Base-by-base conservation (phyloP, 2,329 filamentous ascomycete species). In the Magnaporthiopsis poae region DNA sequence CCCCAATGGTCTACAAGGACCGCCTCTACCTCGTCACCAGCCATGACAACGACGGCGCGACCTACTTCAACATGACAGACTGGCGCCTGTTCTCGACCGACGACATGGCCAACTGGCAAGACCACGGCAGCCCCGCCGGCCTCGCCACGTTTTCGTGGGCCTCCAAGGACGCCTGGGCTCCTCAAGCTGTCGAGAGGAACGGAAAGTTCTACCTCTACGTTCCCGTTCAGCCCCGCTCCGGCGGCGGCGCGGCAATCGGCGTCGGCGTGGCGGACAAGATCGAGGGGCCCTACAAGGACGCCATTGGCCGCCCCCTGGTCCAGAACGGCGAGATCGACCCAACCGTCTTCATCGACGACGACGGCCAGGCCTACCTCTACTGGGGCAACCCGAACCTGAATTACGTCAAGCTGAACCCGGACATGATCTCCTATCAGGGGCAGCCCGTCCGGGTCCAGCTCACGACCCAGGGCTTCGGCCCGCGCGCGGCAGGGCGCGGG, bases 291-390 rank as follows among this genome's bases (percentile, higher is more conserved):
- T 78, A 75, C 69, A 68, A 62, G 21, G 77, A 78, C 65, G 72
- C 75, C 0, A 62, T 78, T 8, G 75, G 75, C 3, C 68, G 67
- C 46, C 76, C 76, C 7, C 72, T 78, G n/a, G 72, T 79, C 15
- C 69, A 62, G 21, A 76, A 75, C 65, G 71, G 69, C 31, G 70
- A 73, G 56, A 78, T 79, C 36, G 77, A 79, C 68, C 77, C 77
- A 35, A 76, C 75, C 18, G 77, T 65, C 7, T 65, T 77, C 68
- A 74, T 79, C 67, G 77, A 80, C 67, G 77, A 79, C 64, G 76
- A 79, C 63, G 78, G 77, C 62, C 77, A 79, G 69, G 78, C 77
- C 0, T 80, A 79, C 72, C 70, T 80, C 66, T 79, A 78, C 71
- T 79, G 77, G 71, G 77, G 77, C 33, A 77, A 77, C 59, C 75